These are phyloP conservation scores for Prototheca wickerhamii DNA, from an alignment of 163 green algal genomes.

Conservation along the genomic window DNA sequence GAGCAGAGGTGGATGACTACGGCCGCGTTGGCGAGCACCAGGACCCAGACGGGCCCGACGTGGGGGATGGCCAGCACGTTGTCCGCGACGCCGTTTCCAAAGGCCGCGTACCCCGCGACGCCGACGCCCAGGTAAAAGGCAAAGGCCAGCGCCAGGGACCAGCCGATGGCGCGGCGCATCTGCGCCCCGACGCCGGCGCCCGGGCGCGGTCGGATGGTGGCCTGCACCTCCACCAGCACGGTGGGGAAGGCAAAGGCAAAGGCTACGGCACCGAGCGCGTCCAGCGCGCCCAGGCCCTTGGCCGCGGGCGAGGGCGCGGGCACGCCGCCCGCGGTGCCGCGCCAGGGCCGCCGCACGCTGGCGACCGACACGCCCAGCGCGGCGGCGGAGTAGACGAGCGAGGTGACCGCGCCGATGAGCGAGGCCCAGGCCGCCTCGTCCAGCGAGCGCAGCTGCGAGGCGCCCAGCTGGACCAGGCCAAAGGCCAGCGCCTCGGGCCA, in stretches of 20 bases:
- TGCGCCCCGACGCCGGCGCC: not conserved
- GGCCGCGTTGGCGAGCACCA: slow-evolving; percentile 20
- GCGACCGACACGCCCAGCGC: slow-evolving; percentile 34
- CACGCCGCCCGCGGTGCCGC: too few relatives aligned
- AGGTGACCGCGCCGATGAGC: slow-evolving; percentile 27
- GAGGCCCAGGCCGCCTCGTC: slow-evolving; percentile 32
- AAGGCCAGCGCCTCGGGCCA: slow-evolving; percentile 19
- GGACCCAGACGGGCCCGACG: slow-evolving; percentile 13
- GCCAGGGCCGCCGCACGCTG: too few relatives aligned
- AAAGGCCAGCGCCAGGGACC: not conserved
- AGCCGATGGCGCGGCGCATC: slow-evolving; percentile 2
- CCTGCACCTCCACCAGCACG: slow-evolving; percentile 39
- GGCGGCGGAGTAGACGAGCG: slow-evolving; percentile 34
- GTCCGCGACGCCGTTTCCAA: slow-evolving; percentile 11
- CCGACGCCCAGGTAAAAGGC: slow-evolving; percentile 10
- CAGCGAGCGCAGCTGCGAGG: slow-evolving; percentile 28
- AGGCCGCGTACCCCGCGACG: slow-evolving; percentile 5
- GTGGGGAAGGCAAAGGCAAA: slow-evolving; percentile 28
- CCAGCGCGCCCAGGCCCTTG: slow-evolving; percentile 33
- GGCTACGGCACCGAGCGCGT: slow-evolving; percentile 32
- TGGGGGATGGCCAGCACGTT: not conserved
- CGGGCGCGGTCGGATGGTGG: slow-evolving; percentile 11
- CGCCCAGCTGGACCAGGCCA: slow-evolving; percentile 25
- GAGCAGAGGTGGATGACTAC: slow-evolving; percentile 28
- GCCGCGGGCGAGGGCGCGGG: not conserved